Conservation (phyloP, 192 early-diverging fungal species). For the Coemansia sp. region DNA sequence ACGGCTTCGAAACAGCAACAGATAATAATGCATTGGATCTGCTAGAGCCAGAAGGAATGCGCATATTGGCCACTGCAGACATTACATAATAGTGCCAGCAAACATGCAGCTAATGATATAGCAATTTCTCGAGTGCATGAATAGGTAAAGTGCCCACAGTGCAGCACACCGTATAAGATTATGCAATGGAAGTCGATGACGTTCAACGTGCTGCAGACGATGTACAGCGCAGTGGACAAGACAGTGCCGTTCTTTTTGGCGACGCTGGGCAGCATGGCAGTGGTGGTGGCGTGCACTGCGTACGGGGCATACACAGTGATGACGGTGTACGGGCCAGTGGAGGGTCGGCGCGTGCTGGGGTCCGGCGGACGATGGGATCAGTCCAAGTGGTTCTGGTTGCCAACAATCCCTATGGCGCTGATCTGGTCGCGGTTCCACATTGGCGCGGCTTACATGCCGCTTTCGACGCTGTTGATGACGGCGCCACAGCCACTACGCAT, state of each 20-base stretch:
- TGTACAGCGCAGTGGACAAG: constrained; percentile 58
- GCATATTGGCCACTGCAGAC: not conserved
- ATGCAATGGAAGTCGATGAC: constrained; percentile 56
- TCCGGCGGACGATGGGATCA: constrained; percentile 60
- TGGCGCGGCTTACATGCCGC: constrained; percentile 61
- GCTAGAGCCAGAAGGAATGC: not conserved
- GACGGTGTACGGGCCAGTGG: constrained; percentile 61
- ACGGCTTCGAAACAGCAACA: not conserved
- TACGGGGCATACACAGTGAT: constrained; percentile 70
- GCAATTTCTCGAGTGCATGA: not conserved
- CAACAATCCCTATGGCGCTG: constrained; percentile 62
- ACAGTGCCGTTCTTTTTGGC: constrained; percentile 64
- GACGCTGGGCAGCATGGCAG: constrained; percentile 60
- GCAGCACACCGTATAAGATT: constrained; percentile 62
- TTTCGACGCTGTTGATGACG: constrained; percentile 60
- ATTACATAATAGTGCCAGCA: not conserved
- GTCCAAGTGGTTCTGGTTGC: constrained; percentile 61
- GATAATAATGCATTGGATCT: not conserved
- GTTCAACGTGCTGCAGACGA: constrained; percentile 53
- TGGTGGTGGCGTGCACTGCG: constrained; percentile 64
- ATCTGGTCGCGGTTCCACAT: constrained; percentile 61
- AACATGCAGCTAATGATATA: not conserved
- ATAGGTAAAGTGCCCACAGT: constrained; percentile 72
- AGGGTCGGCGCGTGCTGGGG: constrained; percentile 62
- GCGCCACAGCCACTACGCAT: constrained; percentile 57